Conservation (phyloP, 2,329 filamentous ascomycete genomes). For the Coleophoma cylindrospora region DNA sequence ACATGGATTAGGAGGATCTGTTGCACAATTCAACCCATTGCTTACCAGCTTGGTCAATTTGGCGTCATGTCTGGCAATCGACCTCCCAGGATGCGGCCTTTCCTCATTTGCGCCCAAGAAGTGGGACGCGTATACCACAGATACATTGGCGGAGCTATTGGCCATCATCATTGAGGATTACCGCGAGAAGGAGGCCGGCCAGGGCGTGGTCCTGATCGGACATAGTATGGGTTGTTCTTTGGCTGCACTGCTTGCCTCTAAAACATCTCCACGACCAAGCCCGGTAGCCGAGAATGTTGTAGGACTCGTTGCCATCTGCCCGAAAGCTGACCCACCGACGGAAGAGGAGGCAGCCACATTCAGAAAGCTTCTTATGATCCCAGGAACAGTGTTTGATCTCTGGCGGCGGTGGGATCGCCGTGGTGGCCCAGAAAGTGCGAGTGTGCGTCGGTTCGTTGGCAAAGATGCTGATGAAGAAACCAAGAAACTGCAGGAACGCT, state of each 20-base stretch:
- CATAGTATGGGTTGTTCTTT: slow-evolving; percentile 90
- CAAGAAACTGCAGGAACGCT: slow-evolving; percentile 63
- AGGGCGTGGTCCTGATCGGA: slow-evolving; percentile 74
- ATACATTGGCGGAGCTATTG: slow-evolving; percentile 71
- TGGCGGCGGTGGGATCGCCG: slow-evolving; percentile 74
- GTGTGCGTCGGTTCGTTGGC: slow-evolving; percentile 75
- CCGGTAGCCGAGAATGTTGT: slow-evolving; percentile 59
- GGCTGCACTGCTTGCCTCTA: slow-evolving; percentile 60
- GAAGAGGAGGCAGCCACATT: slow-evolving; percentile 45
- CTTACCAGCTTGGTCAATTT: slow-evolving; percentile 77
- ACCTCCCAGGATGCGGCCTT: slow-evolving; percentile 83
- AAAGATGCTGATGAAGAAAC: slow-evolving; percentile 59
- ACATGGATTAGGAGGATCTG: slow-evolving; percentile 88
- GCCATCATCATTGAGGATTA: slow-evolving; percentile 70
- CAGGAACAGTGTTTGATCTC: slow-evolving; percentile 67
- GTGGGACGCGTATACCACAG: slow-evolving; percentile 76
- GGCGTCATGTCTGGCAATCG: slow-evolving; percentile 80
- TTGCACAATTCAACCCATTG: slow-evolving; percentile 80
- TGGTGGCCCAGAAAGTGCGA: slow-evolving; percentile 72
- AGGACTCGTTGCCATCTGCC: slow-evolving; percentile 78
- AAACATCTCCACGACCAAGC: slow-evolving; percentile 43
- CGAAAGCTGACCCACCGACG: slow-evolving; percentile 59
- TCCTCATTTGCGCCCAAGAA: slow-evolving; percentile 67
- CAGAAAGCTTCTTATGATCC: slow-evolving; percentile 60
- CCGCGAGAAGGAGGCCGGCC: slow-evolving; percentile 56